Base-by-base conservation (phyloP, 2,329 filamentous ascomycete species). In the Colletotrichum siamense region DNA sequence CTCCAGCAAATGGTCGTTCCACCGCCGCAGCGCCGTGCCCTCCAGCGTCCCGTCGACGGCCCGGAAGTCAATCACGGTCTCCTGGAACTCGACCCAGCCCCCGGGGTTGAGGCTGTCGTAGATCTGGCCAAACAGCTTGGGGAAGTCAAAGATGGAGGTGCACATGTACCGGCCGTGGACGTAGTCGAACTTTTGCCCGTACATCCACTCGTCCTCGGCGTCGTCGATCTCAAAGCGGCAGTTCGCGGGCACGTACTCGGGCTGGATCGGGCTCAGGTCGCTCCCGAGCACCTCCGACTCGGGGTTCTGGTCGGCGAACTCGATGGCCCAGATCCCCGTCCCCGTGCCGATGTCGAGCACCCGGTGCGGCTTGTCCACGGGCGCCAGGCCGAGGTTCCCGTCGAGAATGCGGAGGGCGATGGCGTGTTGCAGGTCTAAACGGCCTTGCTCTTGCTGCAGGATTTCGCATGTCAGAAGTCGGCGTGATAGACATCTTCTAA, bases 41-140 rank as follows among this genome's bases (percentile, higher is more conserved):
- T 85, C 82, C 80, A 81, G 81, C 10, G 82, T 79, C 82, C 85
- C 84, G 81, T 82, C 84, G 82, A 91, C 88, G 75, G 92, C 95
- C 78, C 92, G 94, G 77, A 95, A 90, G 75, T 95, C 91, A 83
- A 95, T 86, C 85, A 95, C 92, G 77, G 95, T 86, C 80, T 86
- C 84, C 83, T 93, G 94, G 79, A 87, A 88, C 79, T 86, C 84
- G 36, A 85, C 75, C 78, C 81, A 83, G 2, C 83, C 84, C 1
- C 84, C 84, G 0, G 83, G 83, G 67, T 84, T 84, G 6, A 85
- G 79, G 67, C 81, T 86, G 75, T 86, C 81, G 75, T 85, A 88
- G 15, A 86, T 80, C 65, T 83, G 81, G 7, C 66, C 28, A 69
- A 84, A 84, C 64, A 86, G 83, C 6, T 79, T 79, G 3, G 79